Conservation (phyloP, 805 yeast species). For the Nakazawaea wyomingensis region DNA sequence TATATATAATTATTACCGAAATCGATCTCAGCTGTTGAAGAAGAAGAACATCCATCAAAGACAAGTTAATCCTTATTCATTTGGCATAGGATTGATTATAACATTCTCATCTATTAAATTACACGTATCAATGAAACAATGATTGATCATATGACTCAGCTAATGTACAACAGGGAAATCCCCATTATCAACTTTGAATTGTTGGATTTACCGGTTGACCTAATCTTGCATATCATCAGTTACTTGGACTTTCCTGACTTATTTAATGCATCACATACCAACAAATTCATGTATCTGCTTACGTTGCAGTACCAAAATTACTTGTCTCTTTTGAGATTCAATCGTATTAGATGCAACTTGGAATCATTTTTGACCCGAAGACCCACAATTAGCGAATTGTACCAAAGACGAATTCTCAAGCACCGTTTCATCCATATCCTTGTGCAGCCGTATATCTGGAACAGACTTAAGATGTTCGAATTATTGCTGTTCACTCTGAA, state of each 20-base stretch:
- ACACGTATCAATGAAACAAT: not conserved
- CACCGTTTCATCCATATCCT: conserved; percentile 6
- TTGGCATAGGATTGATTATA: too few relatives aligned
- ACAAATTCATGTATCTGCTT: not conserved
- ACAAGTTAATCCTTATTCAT: too few relatives aligned
- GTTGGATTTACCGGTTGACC: conserved; percentile 8
- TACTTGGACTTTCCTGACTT: conserved; percentile 11
- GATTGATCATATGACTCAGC: conserved; percentile 8
- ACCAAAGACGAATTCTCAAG: conserved; percentile 3
- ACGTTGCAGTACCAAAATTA: not conserved
- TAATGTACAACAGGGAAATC: not conserved
- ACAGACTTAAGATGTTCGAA: conserved; percentile 6
- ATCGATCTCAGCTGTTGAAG: too few relatives aligned
- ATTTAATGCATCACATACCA: not conserved
- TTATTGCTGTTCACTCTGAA: conserved; percentile 5
- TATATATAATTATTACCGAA: too few relatives aligned
- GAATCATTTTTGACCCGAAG: not conserved
- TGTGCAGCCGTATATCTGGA: conserved; percentile 5
- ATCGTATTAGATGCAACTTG: not conserved
- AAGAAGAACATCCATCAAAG: too few relatives aligned
- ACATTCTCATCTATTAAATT: too few relatives aligned
- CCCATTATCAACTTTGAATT: not conserved
- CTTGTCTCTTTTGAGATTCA: not conserved
- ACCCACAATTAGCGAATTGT: conserved; percentile 7
- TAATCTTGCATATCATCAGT: conserved; percentile 7